Conservation (phyloP, 2,329 filamentous ascomycete genomes). For the Penicillium sp. region DNA sequence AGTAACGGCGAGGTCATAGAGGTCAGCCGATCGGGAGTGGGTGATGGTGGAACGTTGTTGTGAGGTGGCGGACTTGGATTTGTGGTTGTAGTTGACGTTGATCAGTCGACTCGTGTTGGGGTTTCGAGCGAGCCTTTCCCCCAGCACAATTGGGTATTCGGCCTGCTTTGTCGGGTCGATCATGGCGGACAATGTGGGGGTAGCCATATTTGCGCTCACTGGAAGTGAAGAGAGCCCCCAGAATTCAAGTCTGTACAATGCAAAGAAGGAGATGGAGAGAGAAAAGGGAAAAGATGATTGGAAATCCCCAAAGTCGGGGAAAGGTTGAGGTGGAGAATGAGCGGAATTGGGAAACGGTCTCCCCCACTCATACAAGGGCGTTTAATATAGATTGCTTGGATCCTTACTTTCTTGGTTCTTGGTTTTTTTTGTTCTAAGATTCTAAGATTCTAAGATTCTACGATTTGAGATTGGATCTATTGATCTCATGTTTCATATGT, state of each 20-base stretch:
- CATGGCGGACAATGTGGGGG: conserved; percentile 34
- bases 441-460: not conserved
- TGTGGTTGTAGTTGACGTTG: conserved; percentile 48
- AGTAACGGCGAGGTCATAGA: conserved; percentile 43
- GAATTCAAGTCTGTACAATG: not conserved
- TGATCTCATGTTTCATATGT: not conserved
- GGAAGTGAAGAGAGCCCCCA: conserved; percentile 1
- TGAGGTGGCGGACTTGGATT: conserved; percentile 42
- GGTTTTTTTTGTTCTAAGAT: not conserved
- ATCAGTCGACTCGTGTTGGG: conserved; percentile 30
- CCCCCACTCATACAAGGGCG: conserved; percentile 1
- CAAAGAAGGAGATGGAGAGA: not conserved
- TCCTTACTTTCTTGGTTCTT: not conserved
- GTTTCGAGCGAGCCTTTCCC: conserved; percentile 40
- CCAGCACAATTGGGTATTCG: conserved; percentile 48
- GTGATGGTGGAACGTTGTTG: conserved; percentile 41
- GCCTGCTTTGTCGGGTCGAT: conserved; percentile 47
- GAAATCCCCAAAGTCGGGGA: conserved; percentile 8
- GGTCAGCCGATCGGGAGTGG: conserved; percentile 33
- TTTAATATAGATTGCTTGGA: not conserved
- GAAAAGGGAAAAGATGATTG: not conserved
- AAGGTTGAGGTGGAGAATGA: conserved; percentile 5
- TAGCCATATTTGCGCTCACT: conserved; percentile 28
- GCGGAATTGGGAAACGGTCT: not conserved
- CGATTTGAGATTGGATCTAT: not conserved